Evolutionary conservation across 2,329 filamentous ascomycete genomes (phyloP).

Genomic region (Raffaelea ambrosiae): DNA sequence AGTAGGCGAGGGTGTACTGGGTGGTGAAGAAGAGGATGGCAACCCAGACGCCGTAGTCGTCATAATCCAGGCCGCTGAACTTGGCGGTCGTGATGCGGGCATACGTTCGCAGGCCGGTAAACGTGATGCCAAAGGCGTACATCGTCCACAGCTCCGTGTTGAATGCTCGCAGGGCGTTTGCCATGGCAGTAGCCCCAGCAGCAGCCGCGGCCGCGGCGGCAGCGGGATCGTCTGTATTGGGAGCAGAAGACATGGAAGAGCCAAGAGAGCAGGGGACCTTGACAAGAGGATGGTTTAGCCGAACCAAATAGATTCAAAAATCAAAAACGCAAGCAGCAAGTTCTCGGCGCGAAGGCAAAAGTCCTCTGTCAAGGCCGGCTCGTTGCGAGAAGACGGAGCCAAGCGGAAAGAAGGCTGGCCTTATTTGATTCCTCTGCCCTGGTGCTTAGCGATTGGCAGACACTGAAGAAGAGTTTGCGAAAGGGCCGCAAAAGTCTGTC

Average conservation of each 20-base stretch:
- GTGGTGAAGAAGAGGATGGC: slow-evolving; percentile 39
- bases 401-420: too few relatives aligned
- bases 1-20: slow-evolving; percentile 38
- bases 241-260: background rate
- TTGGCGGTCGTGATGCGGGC: slow-evolving; percentile 24
- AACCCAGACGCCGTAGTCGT: slow-evolving; percentile 27
- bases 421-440: too few relatives aligned
- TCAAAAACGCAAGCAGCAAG: background rate
- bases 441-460: too few relatives aligned
- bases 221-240: slow-evolving; percentile 4
- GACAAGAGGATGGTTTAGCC: too few relatives aligned
- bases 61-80: slow-evolving; percentile 20
- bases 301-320: too few relatives aligned
- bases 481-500: too few relatives aligned
- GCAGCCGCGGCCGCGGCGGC: slow-evolving; percentile 15
- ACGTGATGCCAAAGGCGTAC: slow-evolving; percentile 21
- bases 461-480: too few relatives aligned
- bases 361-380: too few relatives aligned
- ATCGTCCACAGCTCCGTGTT: slow-evolving; percentile 27
- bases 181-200: slow-evolving; percentile 15
- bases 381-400: too few relatives aligned
- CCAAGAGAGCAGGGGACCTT: too few relatives aligned
- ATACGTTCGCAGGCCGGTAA: slow-evolving; percentile 27
- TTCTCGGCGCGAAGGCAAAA: too few relatives aligned
- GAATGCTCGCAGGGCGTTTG: slow-evolving; percentile 18